phyloP scores from a whole-genome alignment of 1,284 basidiomycete genomes.

The Mycena citricolor region DNA sequence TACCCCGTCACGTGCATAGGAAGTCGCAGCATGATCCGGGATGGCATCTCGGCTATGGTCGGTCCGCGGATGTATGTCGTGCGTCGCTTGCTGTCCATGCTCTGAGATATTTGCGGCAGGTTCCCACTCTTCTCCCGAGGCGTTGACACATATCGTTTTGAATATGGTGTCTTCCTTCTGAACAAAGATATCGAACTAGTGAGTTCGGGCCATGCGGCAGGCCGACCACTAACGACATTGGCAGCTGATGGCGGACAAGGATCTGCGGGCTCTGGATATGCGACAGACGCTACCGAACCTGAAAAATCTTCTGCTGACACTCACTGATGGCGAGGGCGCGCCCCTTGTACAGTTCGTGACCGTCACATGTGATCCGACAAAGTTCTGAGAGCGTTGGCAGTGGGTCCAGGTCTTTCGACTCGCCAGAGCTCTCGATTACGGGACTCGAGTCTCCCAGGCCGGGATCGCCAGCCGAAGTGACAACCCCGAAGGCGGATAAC shows the following conservation, averaged over 20 bases:
- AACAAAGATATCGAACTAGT: constrained; percentile 98
- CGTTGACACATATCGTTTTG: constrained; percentile 95
- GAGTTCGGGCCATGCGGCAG: constrained; percentile 29
- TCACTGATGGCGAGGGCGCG: constrained; percentile 66
- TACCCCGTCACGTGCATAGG: constrained; percentile 91
- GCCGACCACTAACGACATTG: constrained; percentile 17
- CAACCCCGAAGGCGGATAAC: constrained; percentile 38
- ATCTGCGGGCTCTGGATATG: constrained; percentile 87
- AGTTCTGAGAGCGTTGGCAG: constrained; percentile 3
- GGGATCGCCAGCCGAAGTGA: constrained; percentile 28
- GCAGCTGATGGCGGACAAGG: constrained; percentile 87
- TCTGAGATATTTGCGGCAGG: constrained; percentile 42
- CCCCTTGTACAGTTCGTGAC: constrained; percentile 45
- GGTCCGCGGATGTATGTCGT: constrained; percentile 82
- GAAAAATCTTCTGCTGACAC: constrained; percentile 88
- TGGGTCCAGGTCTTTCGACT: constrained; percentile 17
- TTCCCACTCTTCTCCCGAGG: constrained; percentile 94
- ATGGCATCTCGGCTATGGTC: constrained; percentile 91
- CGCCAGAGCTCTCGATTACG: constrained; percentile 20
- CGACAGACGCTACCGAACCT: constrained; percentile 96
- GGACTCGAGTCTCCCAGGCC: constrained; percentile 22
- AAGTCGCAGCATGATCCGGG: constrained; percentile 84
- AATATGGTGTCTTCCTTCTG: constrained; percentile 95
- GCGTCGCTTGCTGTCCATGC: constrained; percentile 10
- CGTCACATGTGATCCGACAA: not conserved